Conservation (phyloP, 164 flowering plant genomes). For the Hamamelis virginiana region DNA sequence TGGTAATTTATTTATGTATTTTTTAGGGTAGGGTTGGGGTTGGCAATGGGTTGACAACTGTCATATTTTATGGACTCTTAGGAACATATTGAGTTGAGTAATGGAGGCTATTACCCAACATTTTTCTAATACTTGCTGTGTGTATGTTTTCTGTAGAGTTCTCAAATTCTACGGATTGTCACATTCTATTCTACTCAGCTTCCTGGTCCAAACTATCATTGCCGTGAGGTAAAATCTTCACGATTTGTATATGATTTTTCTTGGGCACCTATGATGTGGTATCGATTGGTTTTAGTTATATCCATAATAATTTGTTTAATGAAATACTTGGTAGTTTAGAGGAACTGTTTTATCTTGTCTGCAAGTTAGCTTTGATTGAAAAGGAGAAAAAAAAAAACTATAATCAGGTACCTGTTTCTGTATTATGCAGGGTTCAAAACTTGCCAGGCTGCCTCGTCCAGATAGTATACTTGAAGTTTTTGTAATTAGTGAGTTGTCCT, state of each 20-base stretch:
- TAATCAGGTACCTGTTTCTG: not conserved
- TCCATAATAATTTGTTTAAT: too few relatives aligned
- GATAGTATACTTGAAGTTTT: conserved; percentile 66
- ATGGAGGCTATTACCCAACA: not conserved
- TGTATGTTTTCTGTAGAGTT: conserved; percentile 54
- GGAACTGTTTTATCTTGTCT: too few relatives aligned
- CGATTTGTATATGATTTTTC: not conserved
- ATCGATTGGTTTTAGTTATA: too few relatives aligned
- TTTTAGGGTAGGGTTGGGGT: too few relatives aligned
- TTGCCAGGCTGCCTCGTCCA: conserved; percentile 86
- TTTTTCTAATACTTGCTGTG: not conserved
- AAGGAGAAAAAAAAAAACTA: too few relatives aligned
- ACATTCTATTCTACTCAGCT: conserved; percentile 95
- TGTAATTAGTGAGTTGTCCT: conserved; percentile 54
- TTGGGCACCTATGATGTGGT: not conserved
- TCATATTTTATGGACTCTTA: not conserved
- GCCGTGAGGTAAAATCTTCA: conserved; percentile 74
- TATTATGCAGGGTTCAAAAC: conserved; percentile 74
- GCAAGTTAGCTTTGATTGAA: too few relatives aligned
- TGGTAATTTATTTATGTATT: too few relatives aligned
- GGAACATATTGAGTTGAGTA: not conserved
- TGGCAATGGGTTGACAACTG: too few relatives aligned
- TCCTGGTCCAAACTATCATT: conserved; percentile 99
- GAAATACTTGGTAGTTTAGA: too few relatives aligned
- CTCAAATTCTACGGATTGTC: conserved; percentile 79